Conservation (phyloP, 345 rosid species). For the Triadica sebifera region DNA sequence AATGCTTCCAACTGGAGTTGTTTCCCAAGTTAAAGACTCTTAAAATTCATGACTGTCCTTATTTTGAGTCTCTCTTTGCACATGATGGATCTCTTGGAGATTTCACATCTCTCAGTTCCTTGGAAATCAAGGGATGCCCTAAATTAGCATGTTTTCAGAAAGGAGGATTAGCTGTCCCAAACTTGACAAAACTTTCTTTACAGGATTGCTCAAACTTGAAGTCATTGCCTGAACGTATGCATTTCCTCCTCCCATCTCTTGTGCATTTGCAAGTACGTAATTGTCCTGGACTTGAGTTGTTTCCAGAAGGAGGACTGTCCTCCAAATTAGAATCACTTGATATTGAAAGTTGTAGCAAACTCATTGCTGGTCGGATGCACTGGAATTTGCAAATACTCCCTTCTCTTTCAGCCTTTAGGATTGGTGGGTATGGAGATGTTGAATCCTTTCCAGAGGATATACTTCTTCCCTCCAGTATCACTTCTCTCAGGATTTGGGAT, state of each 20-base stretch:
- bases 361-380: background rate
- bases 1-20: background rate
- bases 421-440: too few relatives aligned
- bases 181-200: constrained; percentile 6
- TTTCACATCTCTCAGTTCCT: background rate
- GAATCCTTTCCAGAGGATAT: too few relatives aligned
- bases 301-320: constrained; percentile 17
- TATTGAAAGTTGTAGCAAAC: constrained; percentile 8
- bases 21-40: background rate
- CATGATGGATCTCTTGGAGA: background rate
- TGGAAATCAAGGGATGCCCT: background rate
- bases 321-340: constrained; percentile 8
- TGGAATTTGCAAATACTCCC: constrained; percentile 18
- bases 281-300: constrained; percentile 8
- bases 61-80: background rate
- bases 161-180: constrained; percentile 19
- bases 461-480: constrained; percentile 3
- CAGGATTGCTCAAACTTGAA: background rate
- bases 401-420: constrained; percentile 6
- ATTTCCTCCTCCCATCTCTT: constrained; percentile 8
- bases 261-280: background rate
- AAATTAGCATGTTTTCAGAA: background rate
- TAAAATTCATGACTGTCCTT: background rate
- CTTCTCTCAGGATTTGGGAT: constrained; percentile 7
- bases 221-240: constrained; percentile 10